Evolutionary conservation across 768 basidiomycete genomes (phyloP).

Genomic region (Suillus spraguei): DNA sequence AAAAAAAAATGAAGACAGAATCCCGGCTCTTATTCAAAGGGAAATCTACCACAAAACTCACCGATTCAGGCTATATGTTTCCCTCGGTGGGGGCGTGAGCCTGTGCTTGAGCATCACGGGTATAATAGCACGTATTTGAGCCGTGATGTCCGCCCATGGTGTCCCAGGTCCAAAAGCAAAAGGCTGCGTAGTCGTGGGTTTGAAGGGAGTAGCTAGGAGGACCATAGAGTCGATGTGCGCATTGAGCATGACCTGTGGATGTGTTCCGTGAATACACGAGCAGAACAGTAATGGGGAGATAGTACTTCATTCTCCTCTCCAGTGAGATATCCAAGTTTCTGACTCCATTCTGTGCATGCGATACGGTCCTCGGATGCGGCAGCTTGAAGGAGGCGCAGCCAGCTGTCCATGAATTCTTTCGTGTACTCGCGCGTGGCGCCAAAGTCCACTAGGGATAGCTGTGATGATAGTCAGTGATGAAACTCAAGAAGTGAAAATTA

Average conservation of each 20-base stretch:
- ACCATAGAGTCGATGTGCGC: conserved; percentile 85
- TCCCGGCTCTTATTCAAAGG: neutral
- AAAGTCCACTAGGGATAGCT: conserved; percentile 83
- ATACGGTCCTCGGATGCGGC: conserved; percentile 70
- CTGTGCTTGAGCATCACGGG: conserved; percentile 89
- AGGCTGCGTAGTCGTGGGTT: conserved; percentile 57
- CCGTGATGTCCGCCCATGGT: conserved; percentile 71
- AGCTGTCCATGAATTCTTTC: conserved; percentile 84
- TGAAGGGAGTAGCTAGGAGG: conserved; percentile 88
- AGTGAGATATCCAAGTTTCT: conserved; percentile 87
- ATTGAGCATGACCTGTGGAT: conserved; percentile 67
- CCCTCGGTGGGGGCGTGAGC: conserved; percentile 88
- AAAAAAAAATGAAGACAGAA: conserved; percentile 5
- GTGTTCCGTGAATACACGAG: neutral
- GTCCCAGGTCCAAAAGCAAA: conserved; percentile 79
- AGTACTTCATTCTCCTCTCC: conserved; percentile 82
- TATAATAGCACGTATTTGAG: conserved; percentile 76
- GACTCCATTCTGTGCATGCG: conserved; percentile 71
- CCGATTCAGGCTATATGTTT: conserved; percentile 95
- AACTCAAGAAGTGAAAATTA: neutral
- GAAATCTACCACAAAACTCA: conserved; percentile 32
- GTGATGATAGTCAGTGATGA: conserved; percentile 43
- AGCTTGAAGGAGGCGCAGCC: conserved; percentile 82
- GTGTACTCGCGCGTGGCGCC: conserved; percentile 91
- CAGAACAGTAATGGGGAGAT: neutral